phyloP scores from a whole-genome alignment of 352 stramenopile genomes.

The Phytophthora colocasiae region DNA sequence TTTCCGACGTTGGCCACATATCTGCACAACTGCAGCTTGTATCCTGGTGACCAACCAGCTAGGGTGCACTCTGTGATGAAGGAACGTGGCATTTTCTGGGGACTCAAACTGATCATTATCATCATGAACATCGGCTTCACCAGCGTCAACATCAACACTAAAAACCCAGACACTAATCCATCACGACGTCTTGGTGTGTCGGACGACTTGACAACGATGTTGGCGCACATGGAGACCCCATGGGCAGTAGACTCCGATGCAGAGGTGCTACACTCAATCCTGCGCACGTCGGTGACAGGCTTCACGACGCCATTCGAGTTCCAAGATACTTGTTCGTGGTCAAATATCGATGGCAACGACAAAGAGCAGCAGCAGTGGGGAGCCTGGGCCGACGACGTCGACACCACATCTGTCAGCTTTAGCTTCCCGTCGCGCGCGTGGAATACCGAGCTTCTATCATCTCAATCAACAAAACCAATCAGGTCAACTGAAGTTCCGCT shows the following conservation, averaged over 20 bases:
- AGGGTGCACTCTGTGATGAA: conserved; percentile 57
- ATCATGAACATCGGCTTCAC: conserved; percentile 70
- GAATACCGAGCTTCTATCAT: conserved; percentile 32
- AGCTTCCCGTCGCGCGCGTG: conserved; percentile 44
- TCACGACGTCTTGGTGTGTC: conserved; percentile 16
- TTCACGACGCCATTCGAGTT: conserved; percentile 35
- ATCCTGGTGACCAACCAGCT: conserved; percentile 60
- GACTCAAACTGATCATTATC: conserved; percentile 64
- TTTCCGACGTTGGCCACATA: conserved; percentile 66
- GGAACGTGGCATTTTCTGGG: conserved; percentile 60
- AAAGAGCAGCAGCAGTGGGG: conserved; percentile 26
- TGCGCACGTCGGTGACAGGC: conserved; percentile 27
- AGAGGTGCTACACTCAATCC: conserved; percentile 32
- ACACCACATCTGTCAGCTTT: conserved; percentile 46
- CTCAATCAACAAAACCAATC: conserved; percentile 1
- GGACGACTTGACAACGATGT: conserved; percentile 8
- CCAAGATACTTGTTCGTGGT: conserved; percentile 27
- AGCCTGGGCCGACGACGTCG: conserved; percentile 40
- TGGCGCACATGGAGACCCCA: conserved; percentile 14
- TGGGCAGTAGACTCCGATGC: conserved; percentile 12
- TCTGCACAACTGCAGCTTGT: conserved; percentile 66
- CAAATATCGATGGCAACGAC: conserved; percentile 1
- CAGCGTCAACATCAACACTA: conserved; percentile 58
- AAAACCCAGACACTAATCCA: not conserved
- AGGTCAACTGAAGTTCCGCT: conserved; percentile 31